Evolutionary conservation across 73 alveolate species (phyloP), one percentile per base, ranked within the genome.

Genomic region (Uronychia binucleata): DNA sequence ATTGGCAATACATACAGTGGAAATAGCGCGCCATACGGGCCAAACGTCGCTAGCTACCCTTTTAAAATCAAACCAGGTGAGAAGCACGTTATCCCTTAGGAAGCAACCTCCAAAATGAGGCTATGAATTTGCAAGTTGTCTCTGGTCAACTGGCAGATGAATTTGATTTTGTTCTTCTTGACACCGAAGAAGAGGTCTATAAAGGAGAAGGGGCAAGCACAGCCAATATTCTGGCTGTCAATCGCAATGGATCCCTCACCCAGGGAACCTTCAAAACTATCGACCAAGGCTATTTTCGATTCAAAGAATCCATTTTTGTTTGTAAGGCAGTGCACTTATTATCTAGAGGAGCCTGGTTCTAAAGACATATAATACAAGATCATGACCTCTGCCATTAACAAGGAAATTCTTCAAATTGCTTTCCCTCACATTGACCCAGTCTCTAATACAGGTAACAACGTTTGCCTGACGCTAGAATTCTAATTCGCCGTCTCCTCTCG

Each of bases 11-110:
- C 0, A 31, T 82, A 26, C 57, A 35, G 1, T 1, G 57, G 34
- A 1, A 82, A 82, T 34, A 26, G 57, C 1, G 89, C 89, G 34
- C 77, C 59, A 33, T 82, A 82, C 29, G 89, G 89, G 59, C 58
- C 82, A 28, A n/a, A 46, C 67, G 19, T 46, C 19, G 67, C 67
- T 46, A 19, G 67, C 19, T 46, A 46, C 19, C n/a, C 67, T 5
- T 46, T 46, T 19, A 46, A 46, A 19, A 46, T 46, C 5, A 46
- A 46, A 46, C 67, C 67, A 46, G 19, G 67, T 46, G 5, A 46
- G 67, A 46, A 11, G 5, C 19, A 46, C 19, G 19, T 19, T 46
- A 46, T 11, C 19, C 19, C 19, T 46, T 11, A 46, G 67, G 19
- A 19, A 19, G 19, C 67, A 46, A 46, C 19, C 19, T 46, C n/a